Evolutionary conservation across 495 filamentous ascomycete species (phyloP).

Genomic region (Apodospora peruviana): DNA sequence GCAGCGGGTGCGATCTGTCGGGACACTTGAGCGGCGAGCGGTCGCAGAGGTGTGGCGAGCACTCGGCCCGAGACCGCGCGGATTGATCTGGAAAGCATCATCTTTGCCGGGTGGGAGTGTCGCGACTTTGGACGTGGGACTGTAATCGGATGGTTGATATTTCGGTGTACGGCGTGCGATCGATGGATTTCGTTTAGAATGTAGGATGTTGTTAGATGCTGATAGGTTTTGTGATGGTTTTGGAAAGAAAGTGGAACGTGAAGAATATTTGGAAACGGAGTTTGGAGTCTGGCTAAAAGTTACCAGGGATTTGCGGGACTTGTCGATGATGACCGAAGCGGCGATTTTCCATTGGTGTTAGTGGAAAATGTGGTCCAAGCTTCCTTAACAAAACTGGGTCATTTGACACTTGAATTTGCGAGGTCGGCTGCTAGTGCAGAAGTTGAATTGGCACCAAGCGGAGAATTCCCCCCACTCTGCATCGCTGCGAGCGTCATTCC

Average conservation of each 20-base stretch:
- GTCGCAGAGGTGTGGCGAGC: slow-evolving; percentile 18
- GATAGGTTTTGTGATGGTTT: neutral
- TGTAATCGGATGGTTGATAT: too few relatives aligned
- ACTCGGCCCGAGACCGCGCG: slow-evolving; percentile 23
- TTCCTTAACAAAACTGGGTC: slow-evolving; percentile 16
- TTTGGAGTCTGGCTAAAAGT: slow-evolving; percentile 13
- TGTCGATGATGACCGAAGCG: slow-evolving; percentile 25
- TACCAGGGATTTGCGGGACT: slow-evolving; percentile 27
- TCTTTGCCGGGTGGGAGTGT: slow-evolving; percentile 7
- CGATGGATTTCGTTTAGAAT: too few relatives aligned
- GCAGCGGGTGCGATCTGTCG: slow-evolving; percentile 32
- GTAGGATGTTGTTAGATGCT: too few relatives aligned
- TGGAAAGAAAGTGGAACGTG: neutral
- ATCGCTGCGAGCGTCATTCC: slow-evolving; percentile 25
- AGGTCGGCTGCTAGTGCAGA: slow-evolving; percentile 5
- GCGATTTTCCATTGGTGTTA: slow-evolving; percentile 17
- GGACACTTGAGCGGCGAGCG: slow-evolving; percentile 21
- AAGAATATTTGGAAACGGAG: slow-evolving; percentile 6
- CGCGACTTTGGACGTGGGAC: too few relatives aligned
- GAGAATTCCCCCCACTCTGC: too few relatives aligned
- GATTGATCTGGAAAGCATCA: slow-evolving; percentile 32
- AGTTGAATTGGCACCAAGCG: neutral
- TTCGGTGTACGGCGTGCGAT: too few relatives aligned
- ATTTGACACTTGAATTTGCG: neutral
- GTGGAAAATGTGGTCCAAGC: slow-evolving; percentile 10